Base-by-base conservation (phyloP, 148 eudicot genomes). In the Camellia granthamiana region DNA sequence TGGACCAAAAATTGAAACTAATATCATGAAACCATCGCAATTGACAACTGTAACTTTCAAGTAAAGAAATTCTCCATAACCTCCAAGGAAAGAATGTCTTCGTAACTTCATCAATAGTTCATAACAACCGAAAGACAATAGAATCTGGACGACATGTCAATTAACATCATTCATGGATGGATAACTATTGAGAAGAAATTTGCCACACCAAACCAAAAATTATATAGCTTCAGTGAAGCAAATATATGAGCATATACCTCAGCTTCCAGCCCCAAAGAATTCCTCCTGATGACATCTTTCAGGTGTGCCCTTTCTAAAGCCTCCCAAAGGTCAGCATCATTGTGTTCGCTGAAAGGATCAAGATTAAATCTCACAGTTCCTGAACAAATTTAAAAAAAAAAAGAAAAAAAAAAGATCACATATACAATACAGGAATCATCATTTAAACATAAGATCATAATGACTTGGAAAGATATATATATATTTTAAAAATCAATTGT, bases 301-400 rank as follows among this genome's bases (percentile, higher is more conserved):
- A 95, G 75, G 82, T 95, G 94, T 58, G 98, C 97, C 85, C 97
- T 89, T 87, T 95, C 97, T 77, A 95, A 83, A 69, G 98, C 90
- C 86, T 95, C 98, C 98, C 98, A 95, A 14, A 93, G 89, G 84
- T 93, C 94, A 84, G 97, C 95, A 87, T 95, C 98, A 79, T 93
- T 93, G 87, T 95, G 98, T 83, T 95, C 98, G 66, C 77, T 86
- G 72, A 95, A 95, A 68, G 98, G 98, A 82, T 95, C 98, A 62
- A 95, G 96, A 83, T 95, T 95, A 80, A 95, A 95, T 84, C 98
- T 86, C 83, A 95, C 93, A 77, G 96, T 83, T 55, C 98, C 98
- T 95, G 84, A 3, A 61, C 74, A 77, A 49, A 49, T 4, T 30
- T 30, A 80, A 81, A 75, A 15, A 5, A 61, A 62, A n/a, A 30